Conservation (phyloP, 2,329 filamentous ascomycete species). For the Aspergillus aculeatus region DNA sequence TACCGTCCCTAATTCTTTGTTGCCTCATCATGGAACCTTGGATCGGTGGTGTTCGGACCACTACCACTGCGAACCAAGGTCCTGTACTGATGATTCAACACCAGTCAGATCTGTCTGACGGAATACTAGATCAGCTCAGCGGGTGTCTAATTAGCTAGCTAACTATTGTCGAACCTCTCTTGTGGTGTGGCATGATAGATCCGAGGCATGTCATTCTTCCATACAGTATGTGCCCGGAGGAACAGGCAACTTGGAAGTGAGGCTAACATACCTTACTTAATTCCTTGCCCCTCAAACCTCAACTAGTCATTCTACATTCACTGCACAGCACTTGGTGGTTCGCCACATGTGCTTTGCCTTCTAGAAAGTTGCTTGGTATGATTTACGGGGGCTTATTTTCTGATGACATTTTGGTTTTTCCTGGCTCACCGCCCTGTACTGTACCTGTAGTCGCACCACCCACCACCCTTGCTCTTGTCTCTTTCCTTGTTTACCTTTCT, state of each 20-base stretch:
- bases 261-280: too few species aligned
- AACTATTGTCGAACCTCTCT: not conserved
- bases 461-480: constrained; percentile 3
- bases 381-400: not conserved
- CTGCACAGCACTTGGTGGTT: not conserved
- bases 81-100: not conserved
- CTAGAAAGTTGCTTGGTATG: not conserved
- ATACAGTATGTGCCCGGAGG: not conserved
- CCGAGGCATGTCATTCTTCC: not conserved
- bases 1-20: not conserved
- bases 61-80: not conserved
- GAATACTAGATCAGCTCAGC: not conserved
- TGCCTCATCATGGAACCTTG: not conserved
- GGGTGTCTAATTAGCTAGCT: not conserved
- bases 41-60: not conserved
- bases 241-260: not conserved
- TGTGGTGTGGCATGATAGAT: not conserved
- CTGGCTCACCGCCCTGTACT: constrained; percentile 15
- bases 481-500: constrained; percentile 4
- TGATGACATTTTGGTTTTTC: constrained; percentile 6
- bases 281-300: not conserved
- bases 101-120: not conserved
- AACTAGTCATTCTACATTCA: not conserved
- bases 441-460: constrained; percentile 8
- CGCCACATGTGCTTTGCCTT: constrained; percentile 2